phyloP scores from a whole-genome alignment of 2,329 filamentous ascomycete species.

The Microcera coccophila region DNA sequence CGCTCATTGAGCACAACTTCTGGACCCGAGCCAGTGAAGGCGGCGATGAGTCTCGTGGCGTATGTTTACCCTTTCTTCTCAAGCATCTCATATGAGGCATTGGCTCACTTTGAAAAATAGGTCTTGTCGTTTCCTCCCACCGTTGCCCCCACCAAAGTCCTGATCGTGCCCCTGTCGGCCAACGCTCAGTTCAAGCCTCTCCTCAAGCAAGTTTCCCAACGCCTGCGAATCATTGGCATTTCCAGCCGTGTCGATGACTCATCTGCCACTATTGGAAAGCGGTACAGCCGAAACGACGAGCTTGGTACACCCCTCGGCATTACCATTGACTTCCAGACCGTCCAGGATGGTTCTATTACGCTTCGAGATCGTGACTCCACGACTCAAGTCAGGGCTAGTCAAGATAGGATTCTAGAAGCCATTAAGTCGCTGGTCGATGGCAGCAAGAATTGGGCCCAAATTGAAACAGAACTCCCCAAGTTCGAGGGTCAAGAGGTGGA shows the following conservation, averaged over 20 bases:
- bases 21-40: slow-evolving; percentile 70
- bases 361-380: slow-evolving; percentile 85
- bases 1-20: slow-evolving; percentile 89
- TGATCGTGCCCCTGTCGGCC: slow-evolving; percentile 82
- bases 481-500: slow-evolving; percentile 75
- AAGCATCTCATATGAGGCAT: not conserved
- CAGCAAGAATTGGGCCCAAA: slow-evolving; percentile 60
- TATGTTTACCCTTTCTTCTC: slow-evolving; percentile 44
- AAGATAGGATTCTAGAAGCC: slow-evolving; percentile 75
- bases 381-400: slow-evolving; percentile 75
- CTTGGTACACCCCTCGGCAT: slow-evolving; percentile 87
- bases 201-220: slow-evolving; percentile 66
- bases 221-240: slow-evolving; percentile 58
- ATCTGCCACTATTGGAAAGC: slow-evolving; percentile 88
- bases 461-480: slow-evolving; percentile 72
- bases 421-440: slow-evolving; percentile 54
- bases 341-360: slow-evolving; percentile 80
- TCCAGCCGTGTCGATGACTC: slow-evolving; percentile 88
- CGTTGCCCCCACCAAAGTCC: slow-evolving; percentile 90
- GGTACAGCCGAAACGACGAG: slow-evolving; percentile 92
- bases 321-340: slow-evolving; percentile 89
- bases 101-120: slow-evolving; percentile 31
- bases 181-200: slow-evolving; percentile 79
- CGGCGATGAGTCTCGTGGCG: slow-evolving; percentile 72
- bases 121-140: slow-evolving; percentile 54